Conservation (phyloP, 768 basidiomycete species). For the Gloeophyllum trabeum region DNA sequence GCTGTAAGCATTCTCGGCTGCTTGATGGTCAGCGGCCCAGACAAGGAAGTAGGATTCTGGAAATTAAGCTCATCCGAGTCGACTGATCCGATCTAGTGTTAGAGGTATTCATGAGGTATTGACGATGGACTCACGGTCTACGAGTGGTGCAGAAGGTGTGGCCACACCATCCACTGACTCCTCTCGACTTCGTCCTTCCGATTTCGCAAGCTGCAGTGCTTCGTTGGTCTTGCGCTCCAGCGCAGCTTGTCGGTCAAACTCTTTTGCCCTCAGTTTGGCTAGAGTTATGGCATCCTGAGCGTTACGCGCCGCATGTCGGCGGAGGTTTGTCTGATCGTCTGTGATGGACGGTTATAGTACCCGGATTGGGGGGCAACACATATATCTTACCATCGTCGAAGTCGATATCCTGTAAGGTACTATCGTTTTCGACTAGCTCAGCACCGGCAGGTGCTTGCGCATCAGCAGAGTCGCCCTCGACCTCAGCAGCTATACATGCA, state of each 20-base stretch:
- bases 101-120: not conserved
- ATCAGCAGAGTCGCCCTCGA: conserved; percentile 46
- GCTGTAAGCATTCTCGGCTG: conserved; percentile 97
- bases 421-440: conserved; percentile 41
- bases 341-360: conserved; percentile 3
- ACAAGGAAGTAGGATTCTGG: conserved; percentile 92
- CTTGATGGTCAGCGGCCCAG: conserved; percentile 71
- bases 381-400: conserved; percentile 73
- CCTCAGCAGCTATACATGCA: conserved; percentile 49
- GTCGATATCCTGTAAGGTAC: conserved; percentile 61
- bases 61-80: conserved; percentile 98
- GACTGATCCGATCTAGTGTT: conserved; percentile 33
- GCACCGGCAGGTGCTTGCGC: conserved; percentile 42
- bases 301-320: conserved; percentile 75
- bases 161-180: conserved; percentile 22
- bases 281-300: conserved; percentile 81
- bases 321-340: conserved; percentile 86
- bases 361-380: not conserved
- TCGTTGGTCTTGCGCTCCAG: conserved; percentile 75
- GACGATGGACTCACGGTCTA: conserved; percentile 60
- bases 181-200: conserved; percentile 30
- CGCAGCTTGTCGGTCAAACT: conserved; percentile 80
- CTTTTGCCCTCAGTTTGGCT: conserved; percentile 68
- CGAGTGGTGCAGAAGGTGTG: conserved; percentile 32
- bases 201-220: conserved; percentile 58